These are phyloP conservation scores for Vitellaria paradoxa DNA, from an alignment of 179 eudicot genomes.

Conservation along the genomic window DNA sequence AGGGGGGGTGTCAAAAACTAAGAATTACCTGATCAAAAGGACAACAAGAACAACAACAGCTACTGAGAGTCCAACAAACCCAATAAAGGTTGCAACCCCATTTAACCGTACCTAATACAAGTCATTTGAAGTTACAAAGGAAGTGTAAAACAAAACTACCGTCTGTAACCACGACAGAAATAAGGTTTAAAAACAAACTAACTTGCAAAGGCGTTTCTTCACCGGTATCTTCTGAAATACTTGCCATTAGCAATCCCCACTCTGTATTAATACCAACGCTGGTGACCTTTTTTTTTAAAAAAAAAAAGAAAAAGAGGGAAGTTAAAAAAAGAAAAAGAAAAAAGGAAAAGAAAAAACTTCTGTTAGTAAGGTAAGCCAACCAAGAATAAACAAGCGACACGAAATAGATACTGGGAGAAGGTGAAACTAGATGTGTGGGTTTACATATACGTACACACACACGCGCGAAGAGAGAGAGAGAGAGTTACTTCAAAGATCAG, in stretches of 20 bases:
- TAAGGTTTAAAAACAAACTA: conserved; percentile 2
- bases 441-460: no score
- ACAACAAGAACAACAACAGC: conserved; percentile 67
- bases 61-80: conserved; percentile 81
- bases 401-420: no score
- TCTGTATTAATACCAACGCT: conserved; percentile 92
- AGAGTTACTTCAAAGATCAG: no score
- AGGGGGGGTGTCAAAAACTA: neutral
- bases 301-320: neutral
- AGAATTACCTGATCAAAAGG: conserved; percentile 60
- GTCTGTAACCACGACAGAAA: neutral
- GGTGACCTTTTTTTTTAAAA: conserved; percentile 47
- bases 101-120: conserved; percentile 75
- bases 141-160: neutral
- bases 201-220: conserved; percentile 99
- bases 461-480: no score
- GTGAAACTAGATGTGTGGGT: no score
- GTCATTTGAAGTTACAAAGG: neutral
- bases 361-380: no score
- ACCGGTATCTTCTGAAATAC: conserved; percentile 95
- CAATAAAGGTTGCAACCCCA: conserved; percentile 93
- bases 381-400: no score
- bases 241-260: conserved; percentile 98
- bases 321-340: neutral
- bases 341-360: no score